Base-by-base conservation (phyloP, 140 eudicot species). In the Bidens hawaiensis region DNA sequence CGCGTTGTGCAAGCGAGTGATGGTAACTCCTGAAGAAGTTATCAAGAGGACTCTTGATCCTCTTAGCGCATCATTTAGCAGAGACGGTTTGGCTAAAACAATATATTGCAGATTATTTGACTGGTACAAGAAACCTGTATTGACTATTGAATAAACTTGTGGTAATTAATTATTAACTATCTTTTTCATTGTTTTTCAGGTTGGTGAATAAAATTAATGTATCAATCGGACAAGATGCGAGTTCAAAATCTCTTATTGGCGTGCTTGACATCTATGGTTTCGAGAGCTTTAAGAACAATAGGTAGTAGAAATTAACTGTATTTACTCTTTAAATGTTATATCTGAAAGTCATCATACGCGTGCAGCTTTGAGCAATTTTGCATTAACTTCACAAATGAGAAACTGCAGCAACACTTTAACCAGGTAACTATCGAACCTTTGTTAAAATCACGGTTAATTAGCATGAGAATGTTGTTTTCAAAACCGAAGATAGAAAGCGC, bases 351-450 rank as follows among this genome's bases (percentile, higher is more conserved):
- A 62, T 30, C 64, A 52, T 65, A 56, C 48, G 7, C 22, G 53
- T 86, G 82, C 85, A 94, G 99, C 76, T 94, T 94, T 81, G 99
- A 94, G 86, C 99, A 94, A 76, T 94, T 94, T 43, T 94, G 99
- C 80, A 94, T 94, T 28, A 94, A 94, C 68, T 94, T 82, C 72
- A 94, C 99, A 24, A 94, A 94, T 67, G 99, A 94, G 85, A 94
- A 94, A 80, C 95, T 94, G 57, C 99, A 94, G 65, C 99, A 94
- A 73, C 99, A 94, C 78, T 94, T 94, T 70, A 94, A 94, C 67
- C 95, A 94, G 99, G 99, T 94, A 76, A 24, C 15, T 33, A 34
- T 53, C 60, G 24, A 47, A 76, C 62, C 62, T 27, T 25, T n/a
- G n/a, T n/a, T 53, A 49, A 40, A 27, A 25, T 56, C 45, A 42